Evolutionary conservation across 768 basidiomycete genomes (phyloP).

Genomic region (Mycena sanguinolenta): DNA sequence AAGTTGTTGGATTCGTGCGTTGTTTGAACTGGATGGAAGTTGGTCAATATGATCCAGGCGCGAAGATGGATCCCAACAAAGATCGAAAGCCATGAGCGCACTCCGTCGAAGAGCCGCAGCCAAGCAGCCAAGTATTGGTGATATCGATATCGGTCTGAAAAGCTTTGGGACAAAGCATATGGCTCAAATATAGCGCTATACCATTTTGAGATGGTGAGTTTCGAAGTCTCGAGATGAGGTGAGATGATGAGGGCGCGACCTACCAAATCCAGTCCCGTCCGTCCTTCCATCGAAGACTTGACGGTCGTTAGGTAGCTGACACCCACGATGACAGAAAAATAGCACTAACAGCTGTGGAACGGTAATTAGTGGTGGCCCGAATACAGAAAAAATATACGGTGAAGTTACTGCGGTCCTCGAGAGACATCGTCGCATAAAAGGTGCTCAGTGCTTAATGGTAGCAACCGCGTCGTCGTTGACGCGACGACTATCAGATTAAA

Average conservation of each 20-base stretch:
- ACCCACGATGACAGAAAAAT: slow-evolving; percentile 15
- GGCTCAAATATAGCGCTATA: slow-evolving; percentile 14
- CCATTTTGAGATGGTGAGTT: slow-evolving; percentile 12
- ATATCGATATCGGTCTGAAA: no score
- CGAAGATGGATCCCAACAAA: no score
- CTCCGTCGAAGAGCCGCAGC: no score
- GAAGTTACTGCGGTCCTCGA: slow-evolving; percentile 19
- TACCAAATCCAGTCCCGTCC: slow-evolving; percentile 22
- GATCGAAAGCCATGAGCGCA: no score
- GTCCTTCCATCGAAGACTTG: slow-evolving; percentile 14
- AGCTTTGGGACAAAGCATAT: slow-evolving; percentile 6
- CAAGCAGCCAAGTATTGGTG: no score
- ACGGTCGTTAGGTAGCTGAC: slow-evolving; percentile 19
- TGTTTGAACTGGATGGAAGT: no score
- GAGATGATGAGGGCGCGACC: not conserved
- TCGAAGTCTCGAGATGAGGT: slow-evolving; percentile 4
- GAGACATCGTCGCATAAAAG: slow-evolving; percentile 6
- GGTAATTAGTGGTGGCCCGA: not conserved
- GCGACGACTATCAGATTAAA: slow-evolving; percentile 19
- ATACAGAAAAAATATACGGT: not conserved
- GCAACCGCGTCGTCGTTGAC: slow-evolving; percentile 17
- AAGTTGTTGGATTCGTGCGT: no score
- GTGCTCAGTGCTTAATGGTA: slow-evolving; percentile 17
- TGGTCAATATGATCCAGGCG: no score
- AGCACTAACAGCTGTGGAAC: slow-evolving; percentile 2